Evolutionary conservation across 176 grass and related monocot species (phyloP).

Genomic region (Oryza brachyantha): DNA sequence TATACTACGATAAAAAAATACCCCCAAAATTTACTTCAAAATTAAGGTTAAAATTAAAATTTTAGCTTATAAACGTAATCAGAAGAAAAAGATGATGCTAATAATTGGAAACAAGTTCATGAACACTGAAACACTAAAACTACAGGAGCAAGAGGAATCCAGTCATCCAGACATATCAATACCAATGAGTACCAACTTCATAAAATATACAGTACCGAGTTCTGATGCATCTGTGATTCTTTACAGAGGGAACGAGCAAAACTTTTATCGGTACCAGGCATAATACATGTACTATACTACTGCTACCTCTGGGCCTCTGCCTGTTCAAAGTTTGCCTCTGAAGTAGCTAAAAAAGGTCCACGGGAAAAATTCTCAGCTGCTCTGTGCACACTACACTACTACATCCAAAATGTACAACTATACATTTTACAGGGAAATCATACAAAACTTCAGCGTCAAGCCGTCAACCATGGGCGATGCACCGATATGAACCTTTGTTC

Average conservation of each 20-base stretch:
- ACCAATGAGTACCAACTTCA: not conserved
- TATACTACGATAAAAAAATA: too few relatives aligned
- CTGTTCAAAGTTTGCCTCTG: slow-evolving; percentile 9
- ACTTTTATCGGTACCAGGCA: not conserved
- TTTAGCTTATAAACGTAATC: too few relatives aligned
- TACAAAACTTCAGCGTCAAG: slow-evolving; percentile 23
- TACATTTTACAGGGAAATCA: slow-evolving; percentile 38
- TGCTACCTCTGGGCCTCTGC: slow-evolving; percentile 4
- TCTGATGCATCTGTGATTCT: slow-evolving; percentile 19
- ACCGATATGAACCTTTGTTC: not conserved
- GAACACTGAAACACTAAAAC: not conserved
- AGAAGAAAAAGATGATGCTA: too few relatives aligned
- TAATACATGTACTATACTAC: slow-evolving; percentile 13
- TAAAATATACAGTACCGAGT: slow-evolving; percentile 10
- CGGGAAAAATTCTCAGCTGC: not conserved
- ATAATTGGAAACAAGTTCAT: not conserved
- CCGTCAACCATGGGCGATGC: not conserved
- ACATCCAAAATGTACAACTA: slow-evolving; percentile 39
- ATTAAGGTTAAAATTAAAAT: too few relatives aligned
- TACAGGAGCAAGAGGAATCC: not conserved
- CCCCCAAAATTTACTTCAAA: too few relatives aligned
- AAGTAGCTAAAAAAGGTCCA: slow-evolving; percentile 10
- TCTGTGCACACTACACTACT: slow-evolving; percentile 1
- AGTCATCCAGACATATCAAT: not conserved
- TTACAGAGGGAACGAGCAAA: slow-evolving; percentile 25